Conservation (phyloP, 805 yeast species). For the Komagataella mondaviorum region DNA sequence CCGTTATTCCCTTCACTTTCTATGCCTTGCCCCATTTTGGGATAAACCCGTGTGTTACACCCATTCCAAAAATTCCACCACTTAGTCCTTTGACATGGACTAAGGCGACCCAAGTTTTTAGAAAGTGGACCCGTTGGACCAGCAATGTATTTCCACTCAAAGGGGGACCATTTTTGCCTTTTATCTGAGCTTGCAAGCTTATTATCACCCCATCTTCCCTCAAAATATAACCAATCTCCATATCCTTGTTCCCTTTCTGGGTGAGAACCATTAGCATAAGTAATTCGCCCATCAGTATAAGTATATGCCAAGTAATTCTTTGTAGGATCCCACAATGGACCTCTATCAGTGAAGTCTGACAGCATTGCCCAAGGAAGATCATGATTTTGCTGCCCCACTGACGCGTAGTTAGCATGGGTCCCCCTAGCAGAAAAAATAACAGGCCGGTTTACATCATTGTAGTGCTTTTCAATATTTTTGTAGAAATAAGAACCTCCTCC, state of each 20-base stretch:
- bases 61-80: slow-evolving; percentile 90
- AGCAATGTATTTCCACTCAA: slow-evolving; percentile 81
- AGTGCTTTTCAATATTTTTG: slow-evolving; percentile 58
- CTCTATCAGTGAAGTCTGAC: slow-evolving; percentile 89
- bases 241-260: slow-evolving; percentile 38
- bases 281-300: slow-evolving; percentile 43
- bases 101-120: slow-evolving; percentile 56
- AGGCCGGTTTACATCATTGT: slow-evolving; percentile 37
- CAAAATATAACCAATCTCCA: slow-evolving; percentile 68
- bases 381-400: slow-evolving; percentile 94
- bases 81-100: slow-evolving; percentile 72
- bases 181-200: slow-evolving; percentile 53
- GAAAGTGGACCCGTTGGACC: slow-evolving; percentile 88
- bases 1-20: slow-evolving; percentile 74
- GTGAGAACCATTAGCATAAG: slow-evolving; percentile 31
- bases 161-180: slow-evolving; percentile 77
- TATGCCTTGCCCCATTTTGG: slow-evolving; percentile 76
- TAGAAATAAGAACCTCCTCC: slow-evolving; percentile 88
- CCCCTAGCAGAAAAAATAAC: slow-evolving; percentile 86
- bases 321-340: slow-evolving; percentile 91
- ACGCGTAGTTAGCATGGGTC: slow-evolving; percentile 92
- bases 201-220: slow-evolving; percentile 88
- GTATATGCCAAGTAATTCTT: slow-evolving; percentile 73
- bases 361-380: slow-evolving; percentile 87
- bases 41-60: slow-evolving; percentile 64